Evolutionary conservation across 108 stramenopile species (phyloP).

Genomic region (Aurantiochytrium sp.): DNA sequence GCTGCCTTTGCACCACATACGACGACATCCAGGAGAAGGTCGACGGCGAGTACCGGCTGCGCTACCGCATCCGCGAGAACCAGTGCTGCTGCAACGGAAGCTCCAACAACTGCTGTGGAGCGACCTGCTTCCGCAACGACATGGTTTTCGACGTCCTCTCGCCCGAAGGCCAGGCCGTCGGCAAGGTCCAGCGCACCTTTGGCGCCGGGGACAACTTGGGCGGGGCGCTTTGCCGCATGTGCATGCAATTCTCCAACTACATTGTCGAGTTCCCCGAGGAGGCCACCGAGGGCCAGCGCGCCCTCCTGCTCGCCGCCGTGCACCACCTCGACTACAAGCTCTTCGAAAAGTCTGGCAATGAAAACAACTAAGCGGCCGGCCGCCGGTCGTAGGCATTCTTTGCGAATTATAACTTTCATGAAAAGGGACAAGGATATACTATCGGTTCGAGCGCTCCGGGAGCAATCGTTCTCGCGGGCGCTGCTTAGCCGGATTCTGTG

Average conservation of each 20-base stretch:
- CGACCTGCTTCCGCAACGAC: not conserved
- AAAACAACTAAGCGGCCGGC: not conserved
- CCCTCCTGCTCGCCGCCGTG: not conserved
- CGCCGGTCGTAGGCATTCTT: not conserved
- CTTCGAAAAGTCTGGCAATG: not conserved
- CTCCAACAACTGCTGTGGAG: constrained; percentile 16
- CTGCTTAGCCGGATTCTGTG: no score
- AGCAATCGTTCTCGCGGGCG: no score
- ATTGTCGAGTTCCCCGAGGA: not conserved
- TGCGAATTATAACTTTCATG: not conserved
- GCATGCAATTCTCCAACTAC: not conserved
- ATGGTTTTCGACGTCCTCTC: not conserved
- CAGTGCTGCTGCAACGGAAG: not conserved
- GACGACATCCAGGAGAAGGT: not conserved
- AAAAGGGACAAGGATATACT: not conserved
- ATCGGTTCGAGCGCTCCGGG: not conserved
- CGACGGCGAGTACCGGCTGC: not conserved
- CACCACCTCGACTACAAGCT: not conserved
- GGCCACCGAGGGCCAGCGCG: not conserved
- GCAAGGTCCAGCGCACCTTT: not conserved
- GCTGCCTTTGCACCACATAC: not conserved
- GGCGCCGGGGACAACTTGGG: not conserved
- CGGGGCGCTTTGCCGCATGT: not conserved
- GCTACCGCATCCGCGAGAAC: not conserved
- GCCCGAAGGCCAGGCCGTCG: not conserved